A percentile compares a stretch with the other conserved stretches of the same genome.
These are phyloP conservation scores for Ceratocystis smalleyi DNA, from an alignment of 2,329 filamentous ascomycete species.

Conservation along the genomic window DNA sequence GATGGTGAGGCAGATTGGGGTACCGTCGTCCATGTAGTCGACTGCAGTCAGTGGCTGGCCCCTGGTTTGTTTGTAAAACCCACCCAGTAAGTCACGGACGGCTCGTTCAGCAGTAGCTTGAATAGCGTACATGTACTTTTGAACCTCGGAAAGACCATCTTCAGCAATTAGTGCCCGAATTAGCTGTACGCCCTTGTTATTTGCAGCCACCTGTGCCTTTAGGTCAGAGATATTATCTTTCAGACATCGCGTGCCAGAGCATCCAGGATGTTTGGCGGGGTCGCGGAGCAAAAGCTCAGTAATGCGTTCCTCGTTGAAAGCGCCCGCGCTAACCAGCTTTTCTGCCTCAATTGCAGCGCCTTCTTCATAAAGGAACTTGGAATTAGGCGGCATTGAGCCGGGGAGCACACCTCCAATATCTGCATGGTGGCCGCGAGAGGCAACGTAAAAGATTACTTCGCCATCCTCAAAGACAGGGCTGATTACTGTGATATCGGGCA, in stretches of 20 bases:
- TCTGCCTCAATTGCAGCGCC: conserved; percentile 48
- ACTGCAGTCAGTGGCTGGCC: conserved; percentile 54
- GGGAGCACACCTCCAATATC: conserved; percentile 71
- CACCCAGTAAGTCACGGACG: conserved; percentile 57
- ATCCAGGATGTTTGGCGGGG: conserved; percentile 58
- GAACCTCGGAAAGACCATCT: conserved; percentile 61
- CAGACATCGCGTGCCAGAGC: conserved; percentile 62
- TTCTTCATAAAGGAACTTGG: conserved; percentile 46
- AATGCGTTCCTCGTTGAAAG: conserved; percentile 64
- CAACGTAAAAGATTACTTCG: conserved; percentile 67
- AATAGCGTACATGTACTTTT: conserved; percentile 72
- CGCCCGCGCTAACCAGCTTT: conserved; percentile 58
- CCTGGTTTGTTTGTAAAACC: conserved; percentile 53
- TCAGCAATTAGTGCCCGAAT: conserved; percentile 62
- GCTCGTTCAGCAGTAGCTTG: conserved; percentile 65
- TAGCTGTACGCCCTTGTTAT: conserved; percentile 72
- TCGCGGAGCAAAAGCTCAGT: conserved; percentile 57
- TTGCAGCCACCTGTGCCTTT: conserved; percentile 70
- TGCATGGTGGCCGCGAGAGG: conserved; percentile 67
- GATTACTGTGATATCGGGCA: conserved; percentile 68
- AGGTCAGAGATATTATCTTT: conserved; percentile 71
- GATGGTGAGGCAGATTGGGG: conserved; percentile 57
- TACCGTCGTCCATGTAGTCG: conserved; percentile 76
- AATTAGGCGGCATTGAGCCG: conserved; percentile 66
- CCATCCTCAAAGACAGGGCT: conserved; percentile 56